These are phyloP conservation scores for Lachnellula subtilissima DNA, from an alignment of 2,329 filamentous ascomycete species.

Conservation along the genomic window DNA sequence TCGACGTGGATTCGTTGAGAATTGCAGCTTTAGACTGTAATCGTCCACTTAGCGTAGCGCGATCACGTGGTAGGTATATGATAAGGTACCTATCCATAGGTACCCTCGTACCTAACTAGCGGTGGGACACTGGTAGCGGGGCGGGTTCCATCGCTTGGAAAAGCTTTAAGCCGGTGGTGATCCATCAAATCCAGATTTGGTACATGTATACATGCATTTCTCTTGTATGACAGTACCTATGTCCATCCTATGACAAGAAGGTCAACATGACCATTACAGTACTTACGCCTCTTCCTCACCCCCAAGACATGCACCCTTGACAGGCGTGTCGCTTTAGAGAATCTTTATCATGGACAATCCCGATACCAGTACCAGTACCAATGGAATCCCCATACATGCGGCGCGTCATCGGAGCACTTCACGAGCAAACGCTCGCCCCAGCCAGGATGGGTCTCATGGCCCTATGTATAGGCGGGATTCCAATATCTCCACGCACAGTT, in stretches of 20 bases:
- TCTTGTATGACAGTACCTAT: too few species aligned
- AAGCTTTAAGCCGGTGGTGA: too few species aligned
- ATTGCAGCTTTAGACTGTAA: constrained; percentile 2
- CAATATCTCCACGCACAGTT: constrained; percentile 70
- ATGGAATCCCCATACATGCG: constrained; percentile 23
- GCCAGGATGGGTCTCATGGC: constrained; percentile 12
- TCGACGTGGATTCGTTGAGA: neutral
- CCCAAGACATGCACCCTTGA: too few species aligned
- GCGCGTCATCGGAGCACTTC: constrained; percentile 29
- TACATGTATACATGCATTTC: too few species aligned
- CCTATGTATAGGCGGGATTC: constrained; percentile 60
- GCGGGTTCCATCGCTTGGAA: too few species aligned
- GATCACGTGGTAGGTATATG: neutral
- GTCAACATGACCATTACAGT: neutral
- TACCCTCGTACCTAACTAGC: too few species aligned
- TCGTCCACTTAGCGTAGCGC: constrained; percentile 3
- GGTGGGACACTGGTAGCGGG: too few species aligned
- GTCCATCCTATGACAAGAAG: neutral
- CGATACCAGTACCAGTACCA: neutral
- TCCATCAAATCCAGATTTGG: too few species aligned
- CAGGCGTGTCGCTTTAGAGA: too few species aligned
- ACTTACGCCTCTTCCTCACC: neutral
- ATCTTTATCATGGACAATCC: too few species aligned
- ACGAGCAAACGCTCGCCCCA: constrained; percentile 25
- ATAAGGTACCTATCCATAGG: too few species aligned